Evolutionary conservation across 768 basidiomycete genomes (phyloP).

Genomic region (Tremella mesenterica): DNA sequence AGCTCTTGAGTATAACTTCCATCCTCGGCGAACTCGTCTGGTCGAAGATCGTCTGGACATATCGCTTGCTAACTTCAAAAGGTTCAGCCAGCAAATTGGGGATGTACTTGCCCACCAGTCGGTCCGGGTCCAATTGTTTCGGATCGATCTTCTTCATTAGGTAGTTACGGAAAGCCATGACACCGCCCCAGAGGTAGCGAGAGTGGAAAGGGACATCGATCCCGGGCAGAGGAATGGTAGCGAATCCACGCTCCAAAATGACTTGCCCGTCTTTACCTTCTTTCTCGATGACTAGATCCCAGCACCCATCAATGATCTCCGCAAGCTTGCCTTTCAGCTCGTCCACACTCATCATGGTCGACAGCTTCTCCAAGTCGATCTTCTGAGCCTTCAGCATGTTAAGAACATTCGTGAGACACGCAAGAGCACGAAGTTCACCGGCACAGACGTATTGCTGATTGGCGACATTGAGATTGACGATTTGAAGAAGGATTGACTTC

Average conservation of each 20-base stretch:
- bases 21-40: conserved; percentile 93
- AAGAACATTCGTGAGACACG: conserved; percentile 88
- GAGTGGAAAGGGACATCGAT: conserved; percentile 99
- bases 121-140: conserved; percentile 81
- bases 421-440: conserved; percentile 85
- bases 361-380: conserved; percentile 75
- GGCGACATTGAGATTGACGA: conserved; percentile 79
- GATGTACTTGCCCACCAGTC: conserved; percentile 89
- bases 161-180: conserved; percentile 94
- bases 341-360: conserved; percentile 76
- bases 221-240: conserved; percentile 87
- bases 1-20: conserved; percentile 84
- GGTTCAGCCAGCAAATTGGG: conserved; percentile 70
- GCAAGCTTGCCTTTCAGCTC: conserved; percentile 92
- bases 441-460: conserved; percentile 99
- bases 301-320: conserved; percentile 80
- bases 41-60: conserved; percentile 90
- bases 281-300: conserved; percentile 64
- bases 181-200: conserved; percentile 96
- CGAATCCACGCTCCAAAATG: conserved; percentile 91
- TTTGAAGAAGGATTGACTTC: conserved; percentile 80
- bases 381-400: conserved; percentile 96
- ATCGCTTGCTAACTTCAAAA: conserved; percentile 51
- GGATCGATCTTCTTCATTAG: conserved; percentile 97
- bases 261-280: conserved; percentile 68